Percentiles rank a stretch among this genome's conserved stretches.
These are phyloP conservation scores for Cornus florida DNA, from an alignment of 148 eudicot species.

Conservation along the genomic window DNA sequence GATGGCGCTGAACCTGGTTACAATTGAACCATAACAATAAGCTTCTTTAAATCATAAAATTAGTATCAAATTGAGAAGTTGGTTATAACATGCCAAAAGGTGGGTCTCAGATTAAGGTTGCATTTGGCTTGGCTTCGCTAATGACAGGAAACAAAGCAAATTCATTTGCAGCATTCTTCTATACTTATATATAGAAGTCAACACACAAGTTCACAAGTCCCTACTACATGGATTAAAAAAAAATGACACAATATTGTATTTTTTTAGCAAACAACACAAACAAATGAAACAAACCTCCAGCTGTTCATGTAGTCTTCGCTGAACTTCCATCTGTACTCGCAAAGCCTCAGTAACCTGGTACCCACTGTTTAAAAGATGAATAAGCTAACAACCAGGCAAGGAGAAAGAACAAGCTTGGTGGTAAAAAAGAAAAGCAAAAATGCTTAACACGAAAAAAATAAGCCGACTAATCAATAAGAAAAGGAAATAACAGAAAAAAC, in stretches of 20 bases:
- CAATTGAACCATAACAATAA: not conserved
- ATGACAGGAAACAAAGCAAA: not conserved
- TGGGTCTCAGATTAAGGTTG: not conserved
- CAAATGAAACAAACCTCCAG: constrained; percentile 54
- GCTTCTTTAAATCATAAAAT: too few relatives aligned
- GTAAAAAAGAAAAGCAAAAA: not conserved
- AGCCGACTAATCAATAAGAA: too few relatives aligned
- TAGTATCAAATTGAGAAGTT: not conserved
- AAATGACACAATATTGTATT: too few relatives aligned
- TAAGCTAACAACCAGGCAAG: not conserved
- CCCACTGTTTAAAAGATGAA: constrained; percentile 43
- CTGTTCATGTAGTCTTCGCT: constrained; percentile 72
- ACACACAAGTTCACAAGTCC: too few relatives aligned
- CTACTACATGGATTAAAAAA: too few relatives aligned
- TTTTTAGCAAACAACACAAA: not conserved
- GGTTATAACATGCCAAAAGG: not conserved
- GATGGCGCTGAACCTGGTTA: constrained; percentile 65
- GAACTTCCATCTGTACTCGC: constrained; percentile 82
- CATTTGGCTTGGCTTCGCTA: not conserved
- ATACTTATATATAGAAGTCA: too few relatives aligned
- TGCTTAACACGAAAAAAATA: too few relatives aligned
- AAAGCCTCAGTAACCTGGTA: constrained; percentile 81
- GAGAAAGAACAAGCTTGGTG: not conserved
- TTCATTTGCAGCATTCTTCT: not conserved
- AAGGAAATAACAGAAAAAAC: too few relatives aligned